These are phyloP conservation scores for Hanseniaspora gamundiae DNA, from an alignment of 1,139 yeast genomes.

Conservation along the genomic window DNA sequence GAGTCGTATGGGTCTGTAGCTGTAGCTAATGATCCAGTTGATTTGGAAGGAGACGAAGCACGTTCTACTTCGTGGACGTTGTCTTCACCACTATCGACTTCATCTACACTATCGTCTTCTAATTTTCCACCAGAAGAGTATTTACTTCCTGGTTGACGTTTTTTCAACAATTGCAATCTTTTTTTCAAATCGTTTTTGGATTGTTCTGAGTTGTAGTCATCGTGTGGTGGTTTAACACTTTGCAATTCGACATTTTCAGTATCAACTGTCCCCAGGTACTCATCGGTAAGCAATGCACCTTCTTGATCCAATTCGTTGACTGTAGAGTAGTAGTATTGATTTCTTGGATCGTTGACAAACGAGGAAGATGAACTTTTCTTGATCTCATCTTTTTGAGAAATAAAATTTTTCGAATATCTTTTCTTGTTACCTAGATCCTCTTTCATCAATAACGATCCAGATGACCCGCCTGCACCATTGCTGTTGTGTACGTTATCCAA, in stretches of 20 bases:
- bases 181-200: conserved; percentile 10
- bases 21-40: conserved; percentile 17
- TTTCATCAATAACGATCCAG: too few relatives aligned
- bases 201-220: conserved; percentile 11
- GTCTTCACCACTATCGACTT: background rate
- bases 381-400: conserved; percentile 13
- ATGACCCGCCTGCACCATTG: background rate
- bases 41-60: too few relatives aligned
- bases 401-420: conserved; percentile 10
- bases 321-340: conserved; percentile 16
- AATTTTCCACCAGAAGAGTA: background rate
- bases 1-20: conserved; percentile 19
- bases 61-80: conserved; percentile 5
- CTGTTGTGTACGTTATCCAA: conserved; percentile 3
- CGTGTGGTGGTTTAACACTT: conserved; percentile 11
- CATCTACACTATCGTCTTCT: background rate
- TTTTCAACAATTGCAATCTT: conserved; percentile 10
- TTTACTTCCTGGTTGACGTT: background rate
- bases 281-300: conserved; percentile 23
- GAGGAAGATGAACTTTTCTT: conserved; percentile 3
- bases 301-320: conserved; percentile 22
- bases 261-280: conserved; percentile 8
- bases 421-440: conserved; percentile 2
- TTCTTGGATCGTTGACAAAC: conserved; percentile 4
- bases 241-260: conserved; percentile 15